Evolutionary conservation across 1,284 basidiomycete genomes (phyloP), one percentile per base, ranked within the genome.

Genomic region (Trametes sp.): DNA sequence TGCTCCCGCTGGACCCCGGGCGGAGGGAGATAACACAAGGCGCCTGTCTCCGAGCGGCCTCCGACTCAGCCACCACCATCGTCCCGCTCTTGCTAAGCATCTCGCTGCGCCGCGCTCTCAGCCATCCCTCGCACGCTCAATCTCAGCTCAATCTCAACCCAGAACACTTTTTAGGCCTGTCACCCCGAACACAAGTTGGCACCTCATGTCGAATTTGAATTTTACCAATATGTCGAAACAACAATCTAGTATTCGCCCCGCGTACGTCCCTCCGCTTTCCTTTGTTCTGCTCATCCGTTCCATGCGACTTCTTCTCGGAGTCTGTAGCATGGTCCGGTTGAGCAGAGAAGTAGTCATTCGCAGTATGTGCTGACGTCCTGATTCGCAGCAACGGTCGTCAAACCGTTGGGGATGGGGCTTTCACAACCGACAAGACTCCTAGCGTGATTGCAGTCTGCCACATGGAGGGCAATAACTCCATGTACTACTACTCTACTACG

Each of bases 351-450:
- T 24, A n/a, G 35, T 6, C 19, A 24, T 49, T 2, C n/a, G 14
- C n/a, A 31, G 14, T 9, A n/a, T 52, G 8, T 75, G 45, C 64
- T 62, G n/a, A 70, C 55, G 28, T 31, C 46, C 41, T 42, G 19
- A 28, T 21, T 57, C 75, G 13, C 76, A 94, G 92, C 92, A 94
- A 93, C 92, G 92, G 90, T 81, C 86, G 92, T 92, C 89, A 87
- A 82, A 84, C 89, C 92, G 92, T 94, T 94, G 92, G 92, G 81
- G 92, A 94, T 93, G 92, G 92, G 92, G 92, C 92, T 82, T 82
- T 84, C 81, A 84, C 83, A 78, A 82, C 83, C 84, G 89, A 92
- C 90, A 86, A 83, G 80, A 84, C 86, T 79, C 85, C 89, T 72
- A 89, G 83, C 80, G 89, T 93, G 73, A 85, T 93, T 79, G 92